These are phyloP conservation scores for Amanita phalloides DNA, from an alignment of 768 basidiomycete species.

Conservation along the genomic window DNA sequence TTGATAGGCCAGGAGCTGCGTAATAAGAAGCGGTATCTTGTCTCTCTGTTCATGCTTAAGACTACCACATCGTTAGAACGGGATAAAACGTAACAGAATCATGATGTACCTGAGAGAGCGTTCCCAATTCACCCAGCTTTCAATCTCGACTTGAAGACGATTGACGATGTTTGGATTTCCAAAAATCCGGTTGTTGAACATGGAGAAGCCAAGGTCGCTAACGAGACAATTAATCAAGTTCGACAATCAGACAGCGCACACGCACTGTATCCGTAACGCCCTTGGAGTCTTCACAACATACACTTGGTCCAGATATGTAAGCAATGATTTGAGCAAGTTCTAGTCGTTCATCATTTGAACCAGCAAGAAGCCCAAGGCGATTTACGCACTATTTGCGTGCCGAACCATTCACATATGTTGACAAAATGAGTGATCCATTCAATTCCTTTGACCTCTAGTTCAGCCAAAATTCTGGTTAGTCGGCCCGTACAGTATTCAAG, in stretches of 20 bases:
- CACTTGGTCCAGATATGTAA: conserved; percentile 64
- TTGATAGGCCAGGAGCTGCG: conserved; percentile 43
- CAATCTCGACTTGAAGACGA: conserved; percentile 32
- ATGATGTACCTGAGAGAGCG: conserved; percentile 28
- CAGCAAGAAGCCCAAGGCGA: neutral
- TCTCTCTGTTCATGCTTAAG: conserved; percentile 25
- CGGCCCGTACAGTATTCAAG: conserved; percentile 42
- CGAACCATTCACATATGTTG: conserved; percentile 49
- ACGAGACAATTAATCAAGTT: conserved; percentile 9
- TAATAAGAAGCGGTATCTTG: conserved; percentile 39
- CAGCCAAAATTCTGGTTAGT: conserved; percentile 27
- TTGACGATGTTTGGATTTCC: conserved; percentile 30
- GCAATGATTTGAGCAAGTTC: conserved; percentile 48
- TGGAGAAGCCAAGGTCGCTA: conserved; percentile 46
- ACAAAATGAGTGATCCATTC: conserved; percentile 54
- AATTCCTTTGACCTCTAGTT: conserved; percentile 21
- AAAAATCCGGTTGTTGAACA: conserved; percentile 44
- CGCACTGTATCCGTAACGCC: conserved; percentile 35
- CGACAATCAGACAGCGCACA: neutral
- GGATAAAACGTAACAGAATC: neutral
- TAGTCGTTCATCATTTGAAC: conserved; percentile 14
- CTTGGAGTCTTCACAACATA: conserved; percentile 37
- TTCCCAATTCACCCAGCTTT: conserved; percentile 45
- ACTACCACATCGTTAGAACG: conserved; percentile 14
- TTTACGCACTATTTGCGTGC: conserved; percentile 46